phyloP scores from a whole-genome alignment of 345 rosid species.

The Sonneratia caseolaris region DNA sequence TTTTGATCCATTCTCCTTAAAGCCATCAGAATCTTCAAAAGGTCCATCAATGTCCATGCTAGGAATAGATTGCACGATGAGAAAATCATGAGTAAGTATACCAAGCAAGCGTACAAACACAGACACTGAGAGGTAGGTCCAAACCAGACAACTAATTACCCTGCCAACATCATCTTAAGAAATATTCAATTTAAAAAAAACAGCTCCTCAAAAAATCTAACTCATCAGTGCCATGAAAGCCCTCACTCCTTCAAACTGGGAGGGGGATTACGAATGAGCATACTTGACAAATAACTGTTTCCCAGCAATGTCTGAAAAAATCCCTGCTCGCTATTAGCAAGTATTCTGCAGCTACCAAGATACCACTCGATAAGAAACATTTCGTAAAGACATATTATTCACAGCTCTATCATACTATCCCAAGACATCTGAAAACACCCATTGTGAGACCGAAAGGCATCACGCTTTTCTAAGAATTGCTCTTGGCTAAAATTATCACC shows the following conservation, averaged over 20 bases:
- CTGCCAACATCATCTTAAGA: not conserved
- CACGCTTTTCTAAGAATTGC: not conserved
- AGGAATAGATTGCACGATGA: constrained; percentile 11
- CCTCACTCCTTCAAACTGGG: not conserved
- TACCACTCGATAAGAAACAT: too few species aligned
- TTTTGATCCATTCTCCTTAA: constrained; percentile 63
- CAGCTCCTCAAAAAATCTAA: not conserved
- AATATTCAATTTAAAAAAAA: not conserved
- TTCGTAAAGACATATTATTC: too few species aligned
- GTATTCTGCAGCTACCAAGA: not conserved
- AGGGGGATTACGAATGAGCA: not conserved
- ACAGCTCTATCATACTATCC: too few species aligned
- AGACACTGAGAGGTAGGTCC: too few species aligned
- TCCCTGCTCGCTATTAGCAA: not conserved
- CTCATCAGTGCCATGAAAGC: not conserved
- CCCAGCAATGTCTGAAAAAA: not conserved
- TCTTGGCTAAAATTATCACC: not conserved
- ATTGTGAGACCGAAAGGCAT: not conserved
- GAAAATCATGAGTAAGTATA: not conserved
- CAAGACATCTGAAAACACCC: not conserved
- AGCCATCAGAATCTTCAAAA: constrained; percentile 55
- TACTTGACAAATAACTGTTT: not conserved
- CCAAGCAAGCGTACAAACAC: not conserved
- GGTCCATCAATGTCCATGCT: constrained; percentile 63
- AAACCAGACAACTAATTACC: not conserved